Evolutionary conservation across 352 stramenopile genomes (phyloP).

Genomic region (Phytophthora palmivora): DNA sequence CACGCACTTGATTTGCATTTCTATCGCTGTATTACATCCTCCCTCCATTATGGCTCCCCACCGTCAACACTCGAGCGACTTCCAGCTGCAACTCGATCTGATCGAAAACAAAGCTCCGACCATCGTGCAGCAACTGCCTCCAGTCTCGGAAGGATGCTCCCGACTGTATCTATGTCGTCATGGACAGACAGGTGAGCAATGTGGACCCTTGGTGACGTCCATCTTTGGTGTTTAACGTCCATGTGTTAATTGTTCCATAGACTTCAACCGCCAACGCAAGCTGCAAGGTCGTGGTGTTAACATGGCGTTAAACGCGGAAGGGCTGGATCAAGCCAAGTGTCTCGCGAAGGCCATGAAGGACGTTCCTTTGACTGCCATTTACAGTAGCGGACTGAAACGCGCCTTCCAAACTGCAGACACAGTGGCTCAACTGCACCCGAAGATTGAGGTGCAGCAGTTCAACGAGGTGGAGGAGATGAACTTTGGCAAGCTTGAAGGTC

Average conservation of each 20-base stretch:
- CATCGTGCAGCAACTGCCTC: conserved; percentile 63
- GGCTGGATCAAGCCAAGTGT: conserved; percentile 61
- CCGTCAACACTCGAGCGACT: conserved; percentile 28
- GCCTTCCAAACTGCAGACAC: conserved; percentile 59
- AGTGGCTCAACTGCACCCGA: conserved; percentile 61
- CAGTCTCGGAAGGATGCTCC: conserved; percentile 55
- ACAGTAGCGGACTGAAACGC: conserved; percentile 69
- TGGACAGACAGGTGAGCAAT: conserved; percentile 61
- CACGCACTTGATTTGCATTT: conserved; percentile 11
- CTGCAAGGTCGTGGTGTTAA: conserved; percentile 85
- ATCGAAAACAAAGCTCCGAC: conserved; percentile 22
- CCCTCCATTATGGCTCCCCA: conserved; percentile 35
- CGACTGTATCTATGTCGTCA: conserved; percentile 82
- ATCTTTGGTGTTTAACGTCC: neutral
- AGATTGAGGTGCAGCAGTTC: conserved; percentile 66
- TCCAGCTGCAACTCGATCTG: conserved; percentile 35
- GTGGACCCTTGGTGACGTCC: neutral
- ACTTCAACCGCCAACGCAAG: conserved; percentile 76
- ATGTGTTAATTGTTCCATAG: conserved; percentile 26
- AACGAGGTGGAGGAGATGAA: conserved; percentile 86
- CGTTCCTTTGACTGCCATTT: conserved; percentile 71
- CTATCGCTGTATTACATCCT: conserved; percentile 1
- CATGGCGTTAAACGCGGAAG: conserved; percentile 68
- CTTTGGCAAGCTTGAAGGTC: conserved; percentile 78
- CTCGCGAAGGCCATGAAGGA: conserved; percentile 72